Evolutionary conservation across 2,329 filamentous ascomycete genomes (phyloP).

Genomic region (Triangularia verruculosa): DNA sequence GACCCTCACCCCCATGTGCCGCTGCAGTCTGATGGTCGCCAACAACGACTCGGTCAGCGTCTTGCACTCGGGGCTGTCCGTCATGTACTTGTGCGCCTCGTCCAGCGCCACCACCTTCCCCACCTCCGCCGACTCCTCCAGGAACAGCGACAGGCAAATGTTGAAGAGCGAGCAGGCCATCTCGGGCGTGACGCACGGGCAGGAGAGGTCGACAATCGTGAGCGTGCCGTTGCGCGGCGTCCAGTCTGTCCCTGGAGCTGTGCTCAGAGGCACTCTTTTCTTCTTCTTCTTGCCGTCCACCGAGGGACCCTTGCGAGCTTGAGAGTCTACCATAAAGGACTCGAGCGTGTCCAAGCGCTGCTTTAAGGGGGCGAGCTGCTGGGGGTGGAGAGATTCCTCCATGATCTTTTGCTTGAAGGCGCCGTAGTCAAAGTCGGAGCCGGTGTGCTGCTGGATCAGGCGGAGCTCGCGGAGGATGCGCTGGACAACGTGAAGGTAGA

Average conservation of each 20-base stretch:
- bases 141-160: slow-evolving; percentile 64
- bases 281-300: neutral
- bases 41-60: slow-evolving; percentile 62
- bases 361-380: slow-evolving; percentile 54
- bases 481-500: slow-evolving; percentile 57
- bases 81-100: slow-evolving; percentile 77
- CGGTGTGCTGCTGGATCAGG: slow-evolving; percentile 39
- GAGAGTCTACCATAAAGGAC: slow-evolving; percentile 51
- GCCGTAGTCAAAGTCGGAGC: slow-evolving; percentile 46
- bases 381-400: slow-evolving; percentile 42
- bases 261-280: neutral
- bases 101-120: slow-evolving; percentile 68
- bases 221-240: slow-evolving; percentile 33
- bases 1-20: slow-evolving; percentile 64
- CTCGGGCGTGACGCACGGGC: slow-evolving; percentile 64
- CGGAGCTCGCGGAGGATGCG: slow-evolving; percentile 57
- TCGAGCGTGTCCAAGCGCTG: slow-evolving; percentile 62
- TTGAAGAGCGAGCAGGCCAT: slow-evolving; percentile 71
- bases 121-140: slow-evolving; percentile 45
- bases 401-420: slow-evolving; percentile 42
- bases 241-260: slow-evolving; percentile 32
- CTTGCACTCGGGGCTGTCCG: slow-evolving; percentile 50
- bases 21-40: slow-evolving; percentile 64
- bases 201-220: slow-evolving; percentile 60
- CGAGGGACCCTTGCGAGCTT: slow-evolving; percentile 25